Conservation (phyloP, 1,139 yeast species). For the Hansenula anomala region DNA sequence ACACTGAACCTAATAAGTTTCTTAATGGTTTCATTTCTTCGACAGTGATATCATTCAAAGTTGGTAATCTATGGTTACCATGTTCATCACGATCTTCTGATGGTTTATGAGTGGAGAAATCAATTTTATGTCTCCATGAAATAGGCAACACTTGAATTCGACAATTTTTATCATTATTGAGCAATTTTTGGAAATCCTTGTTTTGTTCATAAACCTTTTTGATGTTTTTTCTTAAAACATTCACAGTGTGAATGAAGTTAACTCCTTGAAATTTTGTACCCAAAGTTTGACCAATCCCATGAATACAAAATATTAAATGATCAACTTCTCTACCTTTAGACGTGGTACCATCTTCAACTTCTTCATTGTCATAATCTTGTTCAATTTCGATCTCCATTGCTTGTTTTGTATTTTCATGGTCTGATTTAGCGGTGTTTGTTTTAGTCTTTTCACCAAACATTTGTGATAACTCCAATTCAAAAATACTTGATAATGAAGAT, state of each 20-base stretch:
- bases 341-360: slow-evolving; percentile 20
- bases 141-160: slow-evolving; percentile 74
- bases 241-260: slow-evolving; percentile 84
- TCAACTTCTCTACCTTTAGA: slow-evolving; percentile 52
- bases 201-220: slow-evolving; percentile 49
- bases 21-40: slow-evolving; percentile 77
- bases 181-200: slow-evolving; percentile 35
- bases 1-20: slow-evolving; percentile 77
- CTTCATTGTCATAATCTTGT: slow-evolving; percentile 42
- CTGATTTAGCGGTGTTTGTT: slow-evolving; percentile 12
- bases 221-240: slow-evolving; percentile 61
- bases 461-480: slow-evolving; percentile 17
- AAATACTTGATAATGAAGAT: slow-evolving; percentile 9
- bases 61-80: slow-evolving; percentile 41
- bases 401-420: slow-evolving; percentile 22
- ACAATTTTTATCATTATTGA: slow-evolving; percentile 38
- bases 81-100: slow-evolving; percentile 25
- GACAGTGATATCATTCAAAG: slow-evolving; percentile 70
- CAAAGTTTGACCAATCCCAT: slow-evolving; percentile 90
- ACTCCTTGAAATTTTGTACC: slow-evolving; percentile 77
- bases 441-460: slow-evolving; percentile 19
- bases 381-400: slow-evolving; percentile 43
- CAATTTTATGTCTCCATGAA: slow-evolving; percentile 71
- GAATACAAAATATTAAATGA: slow-evolving; percentile 80
- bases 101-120: slow-evolving; percentile 43